Evolutionary conservation across 352 stramenopile species (phyloP).

Genomic region (Phytophthora pistaciae): DNA sequence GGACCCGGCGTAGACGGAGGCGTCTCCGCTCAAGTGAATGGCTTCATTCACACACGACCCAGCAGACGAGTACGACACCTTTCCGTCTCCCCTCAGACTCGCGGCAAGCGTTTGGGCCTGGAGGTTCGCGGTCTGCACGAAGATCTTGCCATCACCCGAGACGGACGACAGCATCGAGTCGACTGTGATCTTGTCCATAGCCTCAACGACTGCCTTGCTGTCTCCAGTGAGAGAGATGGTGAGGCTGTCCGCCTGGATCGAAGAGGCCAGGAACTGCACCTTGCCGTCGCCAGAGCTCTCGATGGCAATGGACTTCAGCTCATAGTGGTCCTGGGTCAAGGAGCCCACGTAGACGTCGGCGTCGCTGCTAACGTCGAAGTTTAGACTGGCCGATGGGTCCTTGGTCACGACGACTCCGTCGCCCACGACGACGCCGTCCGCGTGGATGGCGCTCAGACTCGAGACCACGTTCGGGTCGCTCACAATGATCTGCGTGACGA

Average conservation of each 20-base stretch:
- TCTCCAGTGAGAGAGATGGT: constrained; percentile 18
- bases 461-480: constrained; percentile 33
- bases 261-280: constrained; percentile 34
- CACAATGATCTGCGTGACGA: constrained; percentile 45
- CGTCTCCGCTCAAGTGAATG: constrained; percentile 32
- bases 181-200: constrained; percentile 19
- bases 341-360: constrained; percentile 29
- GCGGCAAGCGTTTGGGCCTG: constrained; percentile 21
- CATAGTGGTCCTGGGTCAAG: constrained; percentile 12
- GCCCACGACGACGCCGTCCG: constrained; percentile 41
- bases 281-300: constrained; percentile 26
- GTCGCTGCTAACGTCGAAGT: constrained; percentile 32
- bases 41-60: constrained; percentile 28
- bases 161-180: constrained; percentile 21
- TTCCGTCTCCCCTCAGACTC: constrained; percentile 28
- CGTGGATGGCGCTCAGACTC: constrained; percentile 9
- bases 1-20: constrained; percentile 29
- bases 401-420: constrained; percentile 47
- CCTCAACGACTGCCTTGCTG: constrained; percentile 20
- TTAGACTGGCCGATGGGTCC: constrained; percentile 32
- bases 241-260: constrained; percentile 25
- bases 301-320: constrained; percentile 20
- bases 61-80: constrained; percentile 28
- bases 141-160: constrained; percentile 35
- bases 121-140: constrained; percentile 30